These are phyloP conservation scores for Thuja plicata DNA, from an alignment of 83 land plant genomes.

Conservation along the genomic window DNA sequence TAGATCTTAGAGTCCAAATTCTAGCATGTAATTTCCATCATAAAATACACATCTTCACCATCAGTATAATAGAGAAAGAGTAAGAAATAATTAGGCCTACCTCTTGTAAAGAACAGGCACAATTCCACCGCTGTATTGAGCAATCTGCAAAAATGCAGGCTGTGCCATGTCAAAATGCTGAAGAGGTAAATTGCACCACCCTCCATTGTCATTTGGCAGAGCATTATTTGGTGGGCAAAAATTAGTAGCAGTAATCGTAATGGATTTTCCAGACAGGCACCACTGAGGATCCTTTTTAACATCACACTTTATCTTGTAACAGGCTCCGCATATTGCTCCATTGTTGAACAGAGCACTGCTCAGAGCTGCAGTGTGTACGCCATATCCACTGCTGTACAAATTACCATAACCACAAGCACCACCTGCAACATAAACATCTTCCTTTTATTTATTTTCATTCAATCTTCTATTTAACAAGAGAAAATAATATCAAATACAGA, in stretches of 20 bases:
- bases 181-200: slow-evolving; percentile 21
- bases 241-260: neutral
- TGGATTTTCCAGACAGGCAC: slow-evolving; percentile 7
- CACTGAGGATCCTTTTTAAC: slow-evolving; percentile 10
- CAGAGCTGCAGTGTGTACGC: slow-evolving; percentile 17
- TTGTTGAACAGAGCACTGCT: slow-evolving; percentile 23
- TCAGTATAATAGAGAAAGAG: no score
- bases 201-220: slow-evolving; percentile 6
- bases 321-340: slow-evolving; percentile 18
- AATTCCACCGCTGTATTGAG: slow-evolving; percentile 16
- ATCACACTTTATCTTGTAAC: slow-evolving; percentile 22
- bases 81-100: neutral
- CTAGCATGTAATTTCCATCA: no score
- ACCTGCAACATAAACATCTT: neutral
- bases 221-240: neutral
- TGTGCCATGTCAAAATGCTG: neutral
- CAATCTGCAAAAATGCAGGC: slow-evolving; percentile 20
- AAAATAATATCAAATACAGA: no score
- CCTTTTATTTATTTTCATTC: no score
- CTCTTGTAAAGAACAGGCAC: slow-evolving; percentile 25
- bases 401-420: slow-evolving; percentile 18
- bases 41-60: no score
- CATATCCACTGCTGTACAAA: slow-evolving; percentile 21
- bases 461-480: no score
- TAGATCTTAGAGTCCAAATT: no score